Base-by-base conservation (phyloP, 2,329 filamentous ascomycete genomes). In the Aureobasidium sp. region DNA sequence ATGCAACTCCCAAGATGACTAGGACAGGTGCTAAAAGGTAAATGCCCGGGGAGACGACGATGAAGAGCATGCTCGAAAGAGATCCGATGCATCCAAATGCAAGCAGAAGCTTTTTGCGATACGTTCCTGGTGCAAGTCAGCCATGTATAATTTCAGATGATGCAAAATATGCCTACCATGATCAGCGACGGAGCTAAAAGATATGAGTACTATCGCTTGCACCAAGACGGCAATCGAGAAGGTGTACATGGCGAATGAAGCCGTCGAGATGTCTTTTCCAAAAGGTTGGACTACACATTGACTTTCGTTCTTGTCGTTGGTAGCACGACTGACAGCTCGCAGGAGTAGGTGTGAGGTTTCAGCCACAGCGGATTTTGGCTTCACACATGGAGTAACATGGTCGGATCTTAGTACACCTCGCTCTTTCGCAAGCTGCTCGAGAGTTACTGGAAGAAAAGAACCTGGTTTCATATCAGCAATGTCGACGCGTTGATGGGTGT, bases 191-290 rank as follows among this genome's bases (percentile, higher is more conserved):
- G 90, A 93, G 70, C 90, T 95, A 76, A 97, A 95, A 68, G 90
- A 94, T 66, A 97, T 88, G 49, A 97, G 88, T 7, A 96, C 80
- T n/a, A 96, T 73, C 0, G 91, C 89, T 72, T 97, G 92, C 11
- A 95, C 75, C 25, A 96, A 75, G 0, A 97, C 92, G 69, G 91
- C 95, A 68, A 92, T 77, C 51, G 90, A 94, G 73, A 96, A 96
- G 0, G 91, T 96, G 74, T 97, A 97, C 88, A 97, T 91, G 68
- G 90, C 91, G 73, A 96, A 96, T 73, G 90, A 95, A 29, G 91
- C 89, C 1, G 91, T 96, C 72, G 95, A 96, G 74, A 97, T 86
- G 65, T 92, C 85, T 63, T 86, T 76, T 1, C 91, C 91, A 39
- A 95, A 76, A 8, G 96, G 80, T 64, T 85, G 85, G 52, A 97